phyloP scores from a whole-genome alignment of 2,329 filamentous ascomycete genomes.

The Colletotrichum karsti region DNA sequence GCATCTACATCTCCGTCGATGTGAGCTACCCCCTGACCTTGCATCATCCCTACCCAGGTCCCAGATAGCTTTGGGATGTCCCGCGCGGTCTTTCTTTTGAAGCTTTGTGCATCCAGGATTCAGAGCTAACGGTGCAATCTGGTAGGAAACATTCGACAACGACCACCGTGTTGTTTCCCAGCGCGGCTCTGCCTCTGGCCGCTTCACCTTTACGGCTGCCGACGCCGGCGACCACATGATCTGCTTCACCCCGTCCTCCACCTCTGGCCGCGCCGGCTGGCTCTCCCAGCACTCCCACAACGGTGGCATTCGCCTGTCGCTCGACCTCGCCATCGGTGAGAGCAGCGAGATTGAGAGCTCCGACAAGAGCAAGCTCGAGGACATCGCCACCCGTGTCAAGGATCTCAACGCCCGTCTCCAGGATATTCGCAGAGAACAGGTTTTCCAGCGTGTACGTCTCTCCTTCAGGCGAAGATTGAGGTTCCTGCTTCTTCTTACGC shows the following conservation, averaged over 20 bases:
- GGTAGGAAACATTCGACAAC: slow-evolving; percentile 92
- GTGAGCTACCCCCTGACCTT: slow-evolving; percentile 50
- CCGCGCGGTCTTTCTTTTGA: neutral
- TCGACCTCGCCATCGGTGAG: slow-evolving; percentile 95
- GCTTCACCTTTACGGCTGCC: slow-evolving; percentile 95
- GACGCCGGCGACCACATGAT: slow-evolving; percentile 96
- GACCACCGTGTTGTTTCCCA: slow-evolving; percentile 96
- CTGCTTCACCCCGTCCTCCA: slow-evolving; percentile 89
- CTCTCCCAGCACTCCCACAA: slow-evolving; percentile 70
- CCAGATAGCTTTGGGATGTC: neutral
- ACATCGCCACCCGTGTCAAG: slow-evolving; percentile 87
- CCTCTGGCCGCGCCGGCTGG: slow-evolving; percentile 75
- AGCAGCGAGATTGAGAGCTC: slow-evolving; percentile 92
- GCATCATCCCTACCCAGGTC: neutral
- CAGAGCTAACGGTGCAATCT: slow-evolving; percentile 19
- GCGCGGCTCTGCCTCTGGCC: slow-evolving; percentile 77
- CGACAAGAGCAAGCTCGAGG: slow-evolving; percentile 92
- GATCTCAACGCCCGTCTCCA: slow-evolving; percentile 88
- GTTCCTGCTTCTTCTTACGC: too few species aligned
- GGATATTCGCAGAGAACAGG: slow-evolving; percentile 92
- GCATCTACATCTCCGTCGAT: slow-evolving; percentile 91
- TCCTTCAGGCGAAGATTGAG: neutral
- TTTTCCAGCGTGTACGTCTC: slow-evolving; percentile 85
- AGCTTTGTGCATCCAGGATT: neutral
- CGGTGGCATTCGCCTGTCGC: slow-evolving; percentile 82